Base-by-base conservation (phyloP, 805 yeast species). In the Monosporozyma servazzii region DNA sequence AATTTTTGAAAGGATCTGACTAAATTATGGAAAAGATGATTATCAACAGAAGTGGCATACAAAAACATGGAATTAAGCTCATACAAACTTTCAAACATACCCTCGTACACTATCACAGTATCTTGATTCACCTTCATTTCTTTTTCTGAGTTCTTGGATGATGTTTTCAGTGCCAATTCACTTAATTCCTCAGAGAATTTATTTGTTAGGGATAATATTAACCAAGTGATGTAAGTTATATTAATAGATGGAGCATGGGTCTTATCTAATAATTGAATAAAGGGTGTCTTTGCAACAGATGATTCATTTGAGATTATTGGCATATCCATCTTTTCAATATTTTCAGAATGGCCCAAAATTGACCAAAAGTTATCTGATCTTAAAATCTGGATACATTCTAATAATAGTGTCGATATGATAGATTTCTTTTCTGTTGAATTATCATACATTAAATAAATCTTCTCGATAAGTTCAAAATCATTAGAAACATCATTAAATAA, bases 201-300 rank as follows among this genome's bases (percentile, higher is more conserved):
- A 48, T 75, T 74, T 2, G 82, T 58, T 37, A 83, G 74, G 15
- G 73, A 71, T 47, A 82, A 69, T 0, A 86, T 74, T 33, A 91
- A 71, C 62, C 73, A 78, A 48, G 79, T 70, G 1, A 80, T 65
- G 53, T 93, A 90, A 0, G 84, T 76, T 5, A 71, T 72, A 2
- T 93, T 86, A 2, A 75, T 69, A 1, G 72, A 60, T 0, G 96
- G 96, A 0, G 96, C 82, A 27, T 86, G 95, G 0, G 71, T 58
- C 60, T 89, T 89, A 62, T 91, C 98, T 23, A 93, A 73, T 49
- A 83, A 77, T 51, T 91, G 96, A 30, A 90, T 72, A 51, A 81
- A 76, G 13, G 81, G 70, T 0, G 82, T 72, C 56, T 80, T 78
- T 46, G 77, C 66, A 2, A 71, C 61, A 0, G 86, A 77, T 10